These are phyloP conservation scores for Wickerhamiella pararugosa DNA, from an alignment of 1,139 yeast species.

Conservation along the genomic window DNA sequence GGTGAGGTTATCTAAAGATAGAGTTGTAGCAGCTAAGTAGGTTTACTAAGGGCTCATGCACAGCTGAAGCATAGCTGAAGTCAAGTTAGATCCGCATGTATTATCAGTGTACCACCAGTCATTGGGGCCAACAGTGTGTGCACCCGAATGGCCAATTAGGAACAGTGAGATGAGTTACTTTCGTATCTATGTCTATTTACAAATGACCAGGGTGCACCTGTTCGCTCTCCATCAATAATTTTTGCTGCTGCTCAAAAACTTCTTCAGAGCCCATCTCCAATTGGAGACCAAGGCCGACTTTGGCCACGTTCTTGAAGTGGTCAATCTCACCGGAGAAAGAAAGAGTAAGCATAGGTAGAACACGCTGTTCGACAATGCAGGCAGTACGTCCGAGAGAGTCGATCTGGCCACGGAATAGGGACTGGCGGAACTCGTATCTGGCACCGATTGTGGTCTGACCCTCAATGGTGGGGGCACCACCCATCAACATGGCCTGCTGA, in stretches of 20 bases:
- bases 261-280: slow-evolving; percentile 94
- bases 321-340: slow-evolving; percentile 91
- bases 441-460: slow-evolving; percentile 93
- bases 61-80: no score
- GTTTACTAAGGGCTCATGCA: no score
- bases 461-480: slow-evolving; percentile 72
- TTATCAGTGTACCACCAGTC: no score
- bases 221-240: slow-evolving; percentile 14
- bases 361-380: slow-evolving; percentile 83
- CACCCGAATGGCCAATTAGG: no score
- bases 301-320: slow-evolving; percentile 70
- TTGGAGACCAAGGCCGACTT: slow-evolving; percentile 87
- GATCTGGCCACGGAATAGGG: slow-evolving; percentile 88
- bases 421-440: slow-evolving; percentile 94
- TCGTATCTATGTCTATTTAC: slow-evolving; percentile 1
- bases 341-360: slow-evolving; percentile 79
- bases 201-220: neutral
- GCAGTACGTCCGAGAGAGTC: slow-evolving; percentile 86
- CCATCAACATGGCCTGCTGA: slow-evolving; percentile 39
- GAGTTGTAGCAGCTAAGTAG: no score
- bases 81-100: no score
- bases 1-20: neutral
- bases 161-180: no score
- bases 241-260: slow-evolving; percentile 31
- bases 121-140: no score